Percentiles rank a stretch among this genome's conserved stretches.
phyloP scores from a whole-genome alignment of 345 rosid genomes.

The Eucalyptus pauciflora region DNA sequence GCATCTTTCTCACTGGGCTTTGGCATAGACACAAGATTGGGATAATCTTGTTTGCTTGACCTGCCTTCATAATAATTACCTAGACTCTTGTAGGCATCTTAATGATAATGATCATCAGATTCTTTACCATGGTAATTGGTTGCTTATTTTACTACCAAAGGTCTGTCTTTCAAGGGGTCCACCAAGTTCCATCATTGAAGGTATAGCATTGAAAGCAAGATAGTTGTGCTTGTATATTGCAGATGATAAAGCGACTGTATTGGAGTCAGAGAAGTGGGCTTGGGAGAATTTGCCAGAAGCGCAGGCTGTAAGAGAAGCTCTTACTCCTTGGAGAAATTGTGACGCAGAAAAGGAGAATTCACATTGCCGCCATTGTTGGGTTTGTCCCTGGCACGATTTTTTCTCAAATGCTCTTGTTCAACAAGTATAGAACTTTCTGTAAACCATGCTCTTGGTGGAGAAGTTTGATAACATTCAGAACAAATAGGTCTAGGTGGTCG shows the following conservation, averaged over 20 bases:
- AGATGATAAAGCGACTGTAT: slow-evolving; percentile 75
- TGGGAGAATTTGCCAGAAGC: slow-evolving; percentile 67
- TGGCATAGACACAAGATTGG: neutral
- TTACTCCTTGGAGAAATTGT: slow-evolving; percentile 75
- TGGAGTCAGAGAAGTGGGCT: slow-evolving; percentile 75
- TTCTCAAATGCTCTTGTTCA: neutral
- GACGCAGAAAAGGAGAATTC: slow-evolving; percentile 23
- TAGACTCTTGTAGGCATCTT: neutral
- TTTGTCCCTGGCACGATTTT: neutral
- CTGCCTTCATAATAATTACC: neutral
- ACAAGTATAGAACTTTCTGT: neutral
- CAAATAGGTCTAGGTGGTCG: neutral
- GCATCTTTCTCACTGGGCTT: neutral
- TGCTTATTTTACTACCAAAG: no score
- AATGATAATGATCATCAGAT: neutral
- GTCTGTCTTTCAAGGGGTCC: no score
- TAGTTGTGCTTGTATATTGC: neutral
- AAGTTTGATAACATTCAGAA: neutral
- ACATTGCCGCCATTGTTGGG: neutral
- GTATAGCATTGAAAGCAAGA: neutral
- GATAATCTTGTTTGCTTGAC: neutral
- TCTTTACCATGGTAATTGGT: no score
- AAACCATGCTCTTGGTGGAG: neutral
- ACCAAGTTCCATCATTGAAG: neutral
- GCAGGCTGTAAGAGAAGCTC: slow-evolving; percentile 60